These are phyloP conservation scores for Rhytidhysteron rufulum DNA, from an alignment of 2,329 filamentous ascomycete genomes.

Conservation along the genomic window DNA sequence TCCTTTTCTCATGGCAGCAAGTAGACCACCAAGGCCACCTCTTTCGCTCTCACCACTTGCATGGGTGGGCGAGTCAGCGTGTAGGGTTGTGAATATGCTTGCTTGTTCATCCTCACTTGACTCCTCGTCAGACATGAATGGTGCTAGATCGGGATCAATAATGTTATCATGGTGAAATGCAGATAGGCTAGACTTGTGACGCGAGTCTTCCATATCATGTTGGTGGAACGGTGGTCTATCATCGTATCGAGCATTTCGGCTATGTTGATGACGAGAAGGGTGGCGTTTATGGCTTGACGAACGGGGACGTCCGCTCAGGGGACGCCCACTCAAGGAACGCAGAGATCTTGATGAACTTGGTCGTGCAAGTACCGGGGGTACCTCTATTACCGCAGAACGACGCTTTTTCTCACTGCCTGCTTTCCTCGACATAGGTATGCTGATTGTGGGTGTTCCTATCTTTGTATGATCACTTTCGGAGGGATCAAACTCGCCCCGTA, in stretches of 20 bases:
- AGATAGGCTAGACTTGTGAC: constrained; percentile 65
- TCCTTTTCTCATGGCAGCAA: constrained; percentile 71
- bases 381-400: constrained; percentile 81
- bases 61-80: constrained; percentile 56
- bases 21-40: constrained; percentile 65
- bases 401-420: constrained; percentile 73
- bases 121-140: constrained; percentile 91
- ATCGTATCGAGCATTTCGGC: constrained; percentile 73
- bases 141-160: constrained; percentile 91
- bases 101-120: constrained; percentile 92
- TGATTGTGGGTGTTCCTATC: constrained; percentile 57
- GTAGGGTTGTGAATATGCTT: constrained; percentile 75
- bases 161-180: constrained; percentile 99
- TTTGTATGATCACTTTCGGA: constrained; percentile 38
- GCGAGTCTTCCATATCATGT: constrained; percentile 63
- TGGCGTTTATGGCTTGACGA: constrained; percentile 78
- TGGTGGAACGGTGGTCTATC: constrained; percentile 86
- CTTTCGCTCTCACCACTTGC: constrained; percentile 70
- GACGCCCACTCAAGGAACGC: constrained; percentile 68
- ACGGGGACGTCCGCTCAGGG: constrained; percentile 65
- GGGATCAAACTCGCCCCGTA: constrained; percentile 15
- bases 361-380: constrained; percentile 69
- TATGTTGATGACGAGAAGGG: constrained; percentile 80
- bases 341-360: constrained; percentile 91
- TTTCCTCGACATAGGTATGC: constrained; percentile 61